phyloP scores from a whole-genome alignment of 345 rosid genomes.

The Citrus sp. region DNA sequence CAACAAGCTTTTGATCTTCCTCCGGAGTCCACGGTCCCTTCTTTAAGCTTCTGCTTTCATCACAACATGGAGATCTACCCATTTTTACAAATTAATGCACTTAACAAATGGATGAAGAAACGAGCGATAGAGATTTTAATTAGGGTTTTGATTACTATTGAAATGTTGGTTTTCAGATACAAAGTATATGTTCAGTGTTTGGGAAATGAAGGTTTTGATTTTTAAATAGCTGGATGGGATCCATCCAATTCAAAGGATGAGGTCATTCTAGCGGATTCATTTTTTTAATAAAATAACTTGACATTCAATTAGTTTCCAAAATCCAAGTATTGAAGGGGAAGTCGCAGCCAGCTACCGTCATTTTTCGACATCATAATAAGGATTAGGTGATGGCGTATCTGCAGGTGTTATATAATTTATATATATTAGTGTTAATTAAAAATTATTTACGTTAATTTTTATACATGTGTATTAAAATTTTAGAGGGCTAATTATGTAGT shows the following conservation, averaged over 20 bases:
- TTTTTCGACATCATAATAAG: background rate
- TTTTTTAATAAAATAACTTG: background rate
- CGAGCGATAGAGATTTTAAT: background rate
- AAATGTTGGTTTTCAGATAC: background rate
- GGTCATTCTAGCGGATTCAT: background rate
- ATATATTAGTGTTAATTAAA: background rate
- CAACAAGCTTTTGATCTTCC: conserved; percentile 63
- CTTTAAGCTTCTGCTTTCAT: conserved; percentile 51
- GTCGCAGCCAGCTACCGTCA: conserved; percentile 4
- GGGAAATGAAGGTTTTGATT: conserved; percentile 5
- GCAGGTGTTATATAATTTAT: background rate
- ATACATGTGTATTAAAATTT: too few species aligned
- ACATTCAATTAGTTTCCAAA: background rate
- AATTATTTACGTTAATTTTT: background rate
- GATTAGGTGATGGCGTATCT: conserved; percentile 21
- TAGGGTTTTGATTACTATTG: background rate
- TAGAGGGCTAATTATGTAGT: background rate
- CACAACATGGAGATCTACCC: conserved; percentile 51
- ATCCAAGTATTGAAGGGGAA: conserved; percentile 10
- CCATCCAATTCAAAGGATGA: conserved; percentile 20
- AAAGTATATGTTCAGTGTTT: background rate
- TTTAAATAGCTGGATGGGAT: conserved; percentile 21
- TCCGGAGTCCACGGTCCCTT: conserved; percentile 84
- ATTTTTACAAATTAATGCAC: conserved; percentile 13
- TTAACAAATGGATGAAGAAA: background rate